Base-by-base conservation (phyloP, 345 rosid species). In the Populus alba region DNA sequence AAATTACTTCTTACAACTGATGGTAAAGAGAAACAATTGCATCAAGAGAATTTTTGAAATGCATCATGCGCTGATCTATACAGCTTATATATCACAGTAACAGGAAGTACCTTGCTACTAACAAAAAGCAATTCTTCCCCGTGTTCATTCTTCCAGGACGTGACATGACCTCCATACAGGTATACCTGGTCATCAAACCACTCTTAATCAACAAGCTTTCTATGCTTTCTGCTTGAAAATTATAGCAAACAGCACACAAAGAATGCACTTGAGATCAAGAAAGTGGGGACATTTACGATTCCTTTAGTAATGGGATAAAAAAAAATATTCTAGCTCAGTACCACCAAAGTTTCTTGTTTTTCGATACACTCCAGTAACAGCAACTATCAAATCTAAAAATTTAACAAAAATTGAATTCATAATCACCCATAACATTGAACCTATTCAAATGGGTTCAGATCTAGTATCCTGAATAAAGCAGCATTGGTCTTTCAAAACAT, bases 121-220 rank as follows among this genome's bases (percentile, higher is more conserved):
- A 91, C 86, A 81, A 90, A 84, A 82, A 93, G 92, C 74, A 93
- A 83, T 85, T 93, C 99, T 76, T 94, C 99, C 68, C 95, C 91
- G 69, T 86, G 88, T 68, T 89, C 95, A 86, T 96, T 94, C 90
- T 89, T 94, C 99, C 99, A 96, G 80, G 99, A 94, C 38, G 98
- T 96, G 73, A 96, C 97, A 45, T 94, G 98, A 73, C 89, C 98
- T 18, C 98, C 98, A 78, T 89, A 90, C 87, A 94, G 81, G 78
- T 92, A 96, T 15, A 96, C 88, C 98, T 96, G 85, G 37, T 31
- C n/a, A 77, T 16, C 9, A 15, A 43, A 63, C 41, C 41, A 35
- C 31, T 47, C 29, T 73, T 66, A 27, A 29, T 55, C 61, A 31
- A 63, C 33, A 47, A 15, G 70, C 45, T 75, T 27, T 75, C n/a